Conservation (phyloP, 441 rosid genomes). For the Aleurites moluccanus region DNA sequence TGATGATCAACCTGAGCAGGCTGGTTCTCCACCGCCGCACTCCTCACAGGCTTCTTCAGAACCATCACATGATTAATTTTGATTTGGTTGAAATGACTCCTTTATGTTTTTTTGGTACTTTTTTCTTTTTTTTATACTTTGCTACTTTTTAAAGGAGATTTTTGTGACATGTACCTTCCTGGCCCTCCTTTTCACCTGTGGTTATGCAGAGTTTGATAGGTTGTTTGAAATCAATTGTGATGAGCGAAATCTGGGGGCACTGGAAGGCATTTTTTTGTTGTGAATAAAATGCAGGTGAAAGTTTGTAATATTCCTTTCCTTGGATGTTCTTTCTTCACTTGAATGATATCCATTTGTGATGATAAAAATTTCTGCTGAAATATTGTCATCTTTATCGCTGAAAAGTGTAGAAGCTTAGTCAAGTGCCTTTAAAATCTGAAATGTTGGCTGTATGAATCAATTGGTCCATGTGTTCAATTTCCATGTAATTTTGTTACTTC, state of each 20-base stretch:
- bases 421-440: neutral
- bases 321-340: conserved; percentile 13
- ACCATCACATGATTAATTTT: conserved; percentile 39
- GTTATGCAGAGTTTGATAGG: conserved; percentile 29
- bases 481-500: no score
- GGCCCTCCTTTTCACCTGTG: conserved; percentile 43
- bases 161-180: conserved; percentile 25
- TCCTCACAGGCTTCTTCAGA: conserved; percentile 41
- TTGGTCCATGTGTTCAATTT: no score
- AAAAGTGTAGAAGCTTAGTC: neutral
- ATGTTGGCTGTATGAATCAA: neutral
- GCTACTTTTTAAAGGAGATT: conserved; percentile 27
- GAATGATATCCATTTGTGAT: conserved; percentile 14
- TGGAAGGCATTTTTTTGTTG: conserved; percentile 43
- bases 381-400: neutral
- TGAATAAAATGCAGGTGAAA: conserved; percentile 54
- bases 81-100: conserved; percentile 1
- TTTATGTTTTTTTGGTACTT: conserved; percentile 17
- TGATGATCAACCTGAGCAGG: conserved; percentile 33
- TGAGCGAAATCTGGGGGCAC: conserved; percentile 22
- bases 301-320: conserved; percentile 29
- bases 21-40: conserved; percentile 36
- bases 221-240: conserved; percentile 23
- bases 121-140: neutral
- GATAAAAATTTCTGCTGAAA: neutral